phyloP scores from a whole-genome alignment of 441 rosid species.

The Adansonia grandidieri region DNA sequence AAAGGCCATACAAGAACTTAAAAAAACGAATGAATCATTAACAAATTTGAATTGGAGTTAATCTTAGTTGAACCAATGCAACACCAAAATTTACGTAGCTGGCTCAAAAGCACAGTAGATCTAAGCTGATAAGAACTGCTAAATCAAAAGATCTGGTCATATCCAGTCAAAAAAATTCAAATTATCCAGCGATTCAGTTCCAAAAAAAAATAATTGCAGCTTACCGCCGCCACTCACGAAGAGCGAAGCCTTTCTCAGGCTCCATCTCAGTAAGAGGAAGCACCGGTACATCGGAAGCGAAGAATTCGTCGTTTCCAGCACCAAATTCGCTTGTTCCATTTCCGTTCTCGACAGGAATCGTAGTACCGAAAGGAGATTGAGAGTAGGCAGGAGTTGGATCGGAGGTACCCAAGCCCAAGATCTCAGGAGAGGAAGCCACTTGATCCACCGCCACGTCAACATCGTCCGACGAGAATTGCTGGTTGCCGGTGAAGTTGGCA shows the following conservation, averaged over 20 bases:
- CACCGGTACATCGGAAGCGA: constrained; percentile 61
- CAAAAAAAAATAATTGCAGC: constrained; percentile 20
- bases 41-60: background rate
- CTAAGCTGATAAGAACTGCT: constrained; percentile 19
- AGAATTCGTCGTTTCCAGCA: constrained; percentile 41
- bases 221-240: constrained; percentile 85
- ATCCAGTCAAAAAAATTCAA: constrained; percentile 9
- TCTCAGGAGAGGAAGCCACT: constrained; percentile 50
- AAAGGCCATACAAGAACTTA: constrained; percentile 1
- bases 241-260: constrained; percentile 64
- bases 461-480: constrained; percentile 30
- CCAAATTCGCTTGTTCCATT: constrained; percentile 45
- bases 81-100: constrained; percentile 19
- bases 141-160: constrained; percentile 38
- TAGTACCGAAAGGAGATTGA: constrained; percentile 50
- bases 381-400: constrained; percentile 49
- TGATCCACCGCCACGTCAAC: constrained; percentile 52
- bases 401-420: constrained; percentile 54
- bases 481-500: constrained; percentile 45
- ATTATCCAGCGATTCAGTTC: constrained; percentile 18
- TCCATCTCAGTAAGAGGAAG: constrained; percentile 68
- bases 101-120: constrained; percentile 19
- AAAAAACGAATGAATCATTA: constrained; percentile 14
- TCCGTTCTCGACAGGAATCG: constrained; percentile 55
- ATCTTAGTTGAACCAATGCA: constrained; percentile 17